Evolutionary conservation across 352 stramenopile genomes (phyloP).

Genomic region (Pythium pyrilobum): DNA sequence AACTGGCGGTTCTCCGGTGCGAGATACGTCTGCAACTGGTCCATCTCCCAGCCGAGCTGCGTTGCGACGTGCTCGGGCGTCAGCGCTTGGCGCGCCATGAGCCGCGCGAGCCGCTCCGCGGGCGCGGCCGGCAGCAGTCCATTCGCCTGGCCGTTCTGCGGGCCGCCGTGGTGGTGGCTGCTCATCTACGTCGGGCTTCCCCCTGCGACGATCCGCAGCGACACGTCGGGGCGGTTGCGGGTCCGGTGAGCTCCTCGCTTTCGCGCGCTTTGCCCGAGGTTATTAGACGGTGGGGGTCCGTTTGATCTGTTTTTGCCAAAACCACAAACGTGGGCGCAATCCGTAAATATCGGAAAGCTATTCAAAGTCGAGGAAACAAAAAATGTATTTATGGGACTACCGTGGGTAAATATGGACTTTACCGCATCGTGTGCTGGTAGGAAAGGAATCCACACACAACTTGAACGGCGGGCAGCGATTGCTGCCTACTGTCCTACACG

Average conservation of each 20-base stretch:
- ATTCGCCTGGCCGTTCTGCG: constrained; percentile 4
- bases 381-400: constrained; percentile 1
- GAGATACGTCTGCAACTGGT: constrained; percentile 51
- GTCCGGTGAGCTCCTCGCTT: constrained; percentile 5
- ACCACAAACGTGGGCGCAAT: constrained; percentile 15
- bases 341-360: neutral
- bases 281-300: neutral
- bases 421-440: too few relatives aligned
- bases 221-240: neutral
- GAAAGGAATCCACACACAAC: too few relatives aligned
- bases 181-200: constrained; percentile 6
- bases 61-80: constrained; percentile 33
- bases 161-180: constrained; percentile 26
- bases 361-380: neutral
- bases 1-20: constrained; percentile 35
- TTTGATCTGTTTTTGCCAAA: constrained; percentile 12
- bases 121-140: constrained; percentile 20
- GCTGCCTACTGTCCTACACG: too few relatives aligned
- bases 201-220: neutral
- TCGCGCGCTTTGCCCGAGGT: constrained; percentile 20
- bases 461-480: too few relatives aligned
- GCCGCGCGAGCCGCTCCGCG: constrained; percentile 49
- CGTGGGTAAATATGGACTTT: neutral
- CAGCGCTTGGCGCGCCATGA: constrained; percentile 57
- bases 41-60: constrained; percentile 46